These are phyloP conservation scores for Rhizopogon parksii DNA, from an alignment of 1,284 basidiomycete genomes.

Conservation along the genomic window DNA sequence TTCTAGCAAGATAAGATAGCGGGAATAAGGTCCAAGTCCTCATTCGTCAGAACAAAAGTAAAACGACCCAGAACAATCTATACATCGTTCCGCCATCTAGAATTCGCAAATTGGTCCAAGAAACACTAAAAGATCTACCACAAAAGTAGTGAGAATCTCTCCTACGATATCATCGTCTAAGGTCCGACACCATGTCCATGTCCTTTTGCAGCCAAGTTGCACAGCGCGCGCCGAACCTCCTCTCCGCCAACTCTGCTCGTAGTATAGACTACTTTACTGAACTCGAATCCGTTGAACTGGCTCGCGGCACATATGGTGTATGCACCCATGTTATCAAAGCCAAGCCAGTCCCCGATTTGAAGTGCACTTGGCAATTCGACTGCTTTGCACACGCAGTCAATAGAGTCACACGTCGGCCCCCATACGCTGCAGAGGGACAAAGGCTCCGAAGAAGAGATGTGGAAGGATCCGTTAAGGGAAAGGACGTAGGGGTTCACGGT, in stretches of 20 bases:
- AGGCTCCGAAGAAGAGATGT: slow-evolving; percentile 41
- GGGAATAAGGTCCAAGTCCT: too few relatives aligned
- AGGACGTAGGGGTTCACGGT: slow-evolving; percentile 80
- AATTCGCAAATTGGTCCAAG: too few relatives aligned
- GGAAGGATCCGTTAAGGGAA: slow-evolving; percentile 48
- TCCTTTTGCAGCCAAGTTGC: slow-evolving; percentile 24
- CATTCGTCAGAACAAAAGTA: neutral
- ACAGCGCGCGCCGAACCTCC: slow-evolving; percentile 33
- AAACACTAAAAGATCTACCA: neutral
- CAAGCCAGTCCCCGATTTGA: slow-evolving; percentile 86
- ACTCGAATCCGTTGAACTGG: slow-evolving; percentile 80
- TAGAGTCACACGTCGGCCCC: slow-evolving; percentile 86
- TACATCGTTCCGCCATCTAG: too few relatives aligned
- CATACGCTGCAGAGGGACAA: slow-evolving; percentile 53
- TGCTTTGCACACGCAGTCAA: slow-evolving; percentile 71
- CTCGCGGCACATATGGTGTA: slow-evolving; percentile 90
- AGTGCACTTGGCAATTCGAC: slow-evolving; percentile 59
- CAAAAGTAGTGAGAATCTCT: slow-evolving; percentile 1
- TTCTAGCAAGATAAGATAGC: too few relatives aligned
- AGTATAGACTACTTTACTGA: slow-evolving; percentile 61
- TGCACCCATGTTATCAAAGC: slow-evolving; percentile 89
- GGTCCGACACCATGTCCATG: slow-evolving; percentile 16
- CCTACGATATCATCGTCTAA: slow-evolving; percentile 1
- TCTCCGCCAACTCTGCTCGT: slow-evolving; percentile 37
- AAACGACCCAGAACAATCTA: too few relatives aligned